Base-by-base conservation (phyloP, 257 asterid genomes). In the Solanum ossicruentum region DNA sequence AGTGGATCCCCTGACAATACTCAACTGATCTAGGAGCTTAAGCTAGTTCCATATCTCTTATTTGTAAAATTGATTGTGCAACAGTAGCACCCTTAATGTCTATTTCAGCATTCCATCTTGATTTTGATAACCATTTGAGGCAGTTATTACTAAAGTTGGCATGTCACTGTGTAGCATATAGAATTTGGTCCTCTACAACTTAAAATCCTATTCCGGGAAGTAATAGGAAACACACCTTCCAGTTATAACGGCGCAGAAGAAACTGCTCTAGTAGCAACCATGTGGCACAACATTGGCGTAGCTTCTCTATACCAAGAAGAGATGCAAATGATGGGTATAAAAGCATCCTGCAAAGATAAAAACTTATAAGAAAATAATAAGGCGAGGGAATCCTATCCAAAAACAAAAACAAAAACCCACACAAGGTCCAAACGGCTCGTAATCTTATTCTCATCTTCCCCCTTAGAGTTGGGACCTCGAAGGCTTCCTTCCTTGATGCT, bases 201-300 rank as follows among this genome's bases (percentile, higher is more conserved):
- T 75, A 88, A 67, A 71, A 88, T 75, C 54, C 23, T 51, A 72
- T 41, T 58, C 17, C 55, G 13, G 51, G 81, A 67, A 78, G 83
- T 80, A 87, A n/a, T 66, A 86, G 83, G 75, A 70, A 56, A 77
- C 17, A 16, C 88, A 95, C 99, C 95, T 94, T 96, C 99, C 99
- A 96, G 85, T 91, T 93, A 88, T 95, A 93, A 84, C 21, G 91
- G 78, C 96, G 93, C 83, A 95, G 91, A 88, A 96, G 98, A 90
- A 92, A 92, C 88, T 96, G 98, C 93, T 96, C 99, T 69, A 93
- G 95, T 86, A 93, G 94, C 91, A 96, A 89, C 99, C 99, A 96
- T 51, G 98, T 91, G 39, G 97, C 89, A 93, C 98, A 96, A 87
- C 96, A 90, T 86, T 92, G 98, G 85, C 98, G 99, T 81, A 96